Evolutionary conservation across 1,139 yeast genomes (phyloP).

Genomic region (Candida sanyaensis): DNA sequence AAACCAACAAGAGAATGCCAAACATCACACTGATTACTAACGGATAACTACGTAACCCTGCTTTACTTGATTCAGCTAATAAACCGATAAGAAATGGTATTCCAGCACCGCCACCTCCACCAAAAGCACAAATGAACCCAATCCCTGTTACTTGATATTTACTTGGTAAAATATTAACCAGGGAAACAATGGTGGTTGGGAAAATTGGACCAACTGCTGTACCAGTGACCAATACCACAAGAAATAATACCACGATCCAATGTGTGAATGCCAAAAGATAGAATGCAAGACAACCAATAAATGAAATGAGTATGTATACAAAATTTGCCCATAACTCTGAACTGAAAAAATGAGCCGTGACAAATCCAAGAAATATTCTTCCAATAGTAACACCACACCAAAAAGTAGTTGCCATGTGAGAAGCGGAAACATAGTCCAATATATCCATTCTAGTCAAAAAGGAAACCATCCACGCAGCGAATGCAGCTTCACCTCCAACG

Average conservation of each 20-base stretch:
- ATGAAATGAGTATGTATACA: conserved; percentile 28
- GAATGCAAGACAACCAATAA: conserved; percentile 33
- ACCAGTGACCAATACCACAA: conserved; percentile 58
- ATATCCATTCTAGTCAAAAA: conserved; percentile 54
- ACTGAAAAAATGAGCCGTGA: conserved; percentile 51
- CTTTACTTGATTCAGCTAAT: conserved; percentile 37
- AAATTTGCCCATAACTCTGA: conserved; percentile 48
- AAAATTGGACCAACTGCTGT: conserved; percentile 77
- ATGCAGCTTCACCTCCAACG: conserved; percentile 68
- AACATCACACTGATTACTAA: conserved; percentile 29
- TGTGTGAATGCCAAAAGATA: conserved; percentile 25
- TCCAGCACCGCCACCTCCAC: conserved; percentile 75
- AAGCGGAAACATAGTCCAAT: conserved; percentile 46
- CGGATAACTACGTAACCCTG: conserved; percentile 38
- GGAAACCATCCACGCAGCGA: conserved; percentile 69
- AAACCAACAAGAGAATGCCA: conserved; percentile 25
- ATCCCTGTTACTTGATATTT: conserved; percentile 66
- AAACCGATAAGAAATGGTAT: conserved; percentile 65
- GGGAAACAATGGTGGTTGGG: conserved; percentile 71
- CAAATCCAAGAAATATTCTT: conserved; percentile 59
- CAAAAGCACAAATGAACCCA: conserved; percentile 76
- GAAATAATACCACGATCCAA: conserved; percentile 21
- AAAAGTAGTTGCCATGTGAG: conserved; percentile 62
- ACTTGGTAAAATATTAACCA: conserved; percentile 63
- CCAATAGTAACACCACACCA: conserved; percentile 71